Evolutionary conservation across 805 yeast genomes (phyloP).

Genomic region (Metschnikowia picachoensis): DNA sequence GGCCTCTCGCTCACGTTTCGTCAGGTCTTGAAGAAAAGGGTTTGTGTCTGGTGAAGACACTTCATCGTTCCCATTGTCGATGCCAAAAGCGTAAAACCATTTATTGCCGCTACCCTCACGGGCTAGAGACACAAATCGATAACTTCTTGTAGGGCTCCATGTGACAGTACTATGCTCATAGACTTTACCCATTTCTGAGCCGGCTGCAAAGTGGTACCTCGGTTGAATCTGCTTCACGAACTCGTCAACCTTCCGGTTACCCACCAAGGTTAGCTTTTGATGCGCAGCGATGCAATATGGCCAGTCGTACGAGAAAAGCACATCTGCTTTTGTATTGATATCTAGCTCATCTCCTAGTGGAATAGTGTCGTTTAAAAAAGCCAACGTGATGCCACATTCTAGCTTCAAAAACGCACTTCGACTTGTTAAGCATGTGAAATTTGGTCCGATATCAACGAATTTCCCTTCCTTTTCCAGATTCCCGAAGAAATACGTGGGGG

Average conservation of each 20-base stretch:
- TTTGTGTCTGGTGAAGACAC: conserved; percentile 11
- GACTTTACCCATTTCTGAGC: conserved; percentile 45
- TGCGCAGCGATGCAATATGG: conserved; percentile 48
- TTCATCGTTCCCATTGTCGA: conserved; percentile 19
- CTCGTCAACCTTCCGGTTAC: conserved; percentile 43
- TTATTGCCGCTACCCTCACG: conserved; percentile 49
- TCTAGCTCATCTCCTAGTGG: conserved; percentile 4
- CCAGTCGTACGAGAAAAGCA: conserved; percentile 61
- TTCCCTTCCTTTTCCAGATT: conserved; percentile 15
- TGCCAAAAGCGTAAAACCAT: conserved; percentile 75
- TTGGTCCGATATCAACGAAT: conserved; percentile 21
- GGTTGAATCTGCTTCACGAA: conserved; percentile 49
- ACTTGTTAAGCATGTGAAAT: conserved; percentile 31
- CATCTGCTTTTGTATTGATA: conserved; percentile 34
- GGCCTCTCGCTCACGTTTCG: conserved; percentile 4
- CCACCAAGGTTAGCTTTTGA: conserved; percentile 41
- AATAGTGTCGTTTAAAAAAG: conserved; percentile 36
- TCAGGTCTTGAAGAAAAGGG: conserved; percentile 21
- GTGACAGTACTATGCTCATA: conserved; percentile 55
- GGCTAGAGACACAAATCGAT: conserved; percentile 66
- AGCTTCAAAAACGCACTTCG: conserved; percentile 33
- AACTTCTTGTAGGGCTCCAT: conserved; percentile 46
- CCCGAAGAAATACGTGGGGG: conserved; percentile 25
- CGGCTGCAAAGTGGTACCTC: conserved; percentile 62
- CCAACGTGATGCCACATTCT: conserved; percentile 45